Conservation (phyloP, 2,329 filamentous ascomycete species). For the Arthrinium phaeospermum region DNA sequence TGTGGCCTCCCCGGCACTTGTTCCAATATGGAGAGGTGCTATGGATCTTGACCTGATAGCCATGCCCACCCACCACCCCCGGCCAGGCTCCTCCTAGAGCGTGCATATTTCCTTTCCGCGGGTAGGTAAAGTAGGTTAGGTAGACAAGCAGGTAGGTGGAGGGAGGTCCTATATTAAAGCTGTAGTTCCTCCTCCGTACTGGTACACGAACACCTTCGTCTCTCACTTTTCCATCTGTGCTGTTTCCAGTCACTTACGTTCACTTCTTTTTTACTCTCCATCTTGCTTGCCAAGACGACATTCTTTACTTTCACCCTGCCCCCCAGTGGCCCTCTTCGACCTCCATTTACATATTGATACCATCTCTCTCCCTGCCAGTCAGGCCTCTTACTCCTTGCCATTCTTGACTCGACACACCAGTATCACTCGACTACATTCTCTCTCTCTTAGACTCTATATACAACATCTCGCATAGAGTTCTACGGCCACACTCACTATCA, state of each 20-base stretch:
- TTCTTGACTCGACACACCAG: background rate
- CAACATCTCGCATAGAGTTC: slow-evolving; percentile 20
- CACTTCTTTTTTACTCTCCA: slow-evolving; percentile 1
- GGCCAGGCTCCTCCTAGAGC: background rate
- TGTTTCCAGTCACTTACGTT: slow-evolving; percentile 20
- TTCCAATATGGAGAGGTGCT: slow-evolving; percentile 15
- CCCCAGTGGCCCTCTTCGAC: slow-evolving; percentile 18
- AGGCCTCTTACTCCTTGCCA: background rate
- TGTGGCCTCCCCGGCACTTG: slow-evolving; percentile 11
- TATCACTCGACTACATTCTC: slow-evolving; percentile 17
- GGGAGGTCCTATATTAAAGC: slow-evolving; percentile 2
- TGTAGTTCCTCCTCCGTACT: slow-evolving; percentile 10
- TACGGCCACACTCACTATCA: background rate
- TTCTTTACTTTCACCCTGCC: slow-evolving; percentile 16
- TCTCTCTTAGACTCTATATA: background rate
- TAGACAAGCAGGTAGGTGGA: background rate
- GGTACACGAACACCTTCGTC: slow-evolving; percentile 7
- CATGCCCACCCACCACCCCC: background rate
- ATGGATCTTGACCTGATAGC: slow-evolving; percentile 4
- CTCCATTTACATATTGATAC: slow-evolving; percentile 14
- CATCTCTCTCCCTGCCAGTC: slow-evolving; percentile 13
- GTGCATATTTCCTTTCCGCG: background rate
- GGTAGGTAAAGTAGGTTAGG: background rate
- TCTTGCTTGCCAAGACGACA: slow-evolving; percentile 8
- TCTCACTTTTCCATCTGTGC: slow-evolving; percentile 14